Percentiles rank a stretch among this genome's conserved stretches.
Conservation (phyloP, 2,329 filamentous ascomycete species). For the Blastomyces percursus region DNA sequence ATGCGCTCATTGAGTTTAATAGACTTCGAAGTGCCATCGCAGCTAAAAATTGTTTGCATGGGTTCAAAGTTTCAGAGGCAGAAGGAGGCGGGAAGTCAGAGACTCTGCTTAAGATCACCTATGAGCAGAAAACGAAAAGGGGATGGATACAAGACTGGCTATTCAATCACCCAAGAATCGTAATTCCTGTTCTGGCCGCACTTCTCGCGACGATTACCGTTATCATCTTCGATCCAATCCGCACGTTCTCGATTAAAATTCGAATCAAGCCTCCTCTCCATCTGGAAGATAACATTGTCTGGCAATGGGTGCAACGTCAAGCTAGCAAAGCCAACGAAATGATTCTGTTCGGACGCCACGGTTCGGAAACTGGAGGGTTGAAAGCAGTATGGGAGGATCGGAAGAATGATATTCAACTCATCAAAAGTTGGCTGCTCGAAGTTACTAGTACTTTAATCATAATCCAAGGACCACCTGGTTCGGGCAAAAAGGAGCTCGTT, state of each 20-base stretch:
- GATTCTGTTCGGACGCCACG: conserved; percentile 31
- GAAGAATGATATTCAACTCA: conserved; percentile 66
- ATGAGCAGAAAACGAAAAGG: conserved; percentile 65
- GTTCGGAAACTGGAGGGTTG: conserved; percentile 55
- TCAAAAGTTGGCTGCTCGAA: conserved; percentile 78
- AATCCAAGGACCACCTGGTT: conserved; percentile 81
- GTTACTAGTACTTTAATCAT: conserved; percentile 87
- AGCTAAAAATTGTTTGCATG: conserved; percentile 87
- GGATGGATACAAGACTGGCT: conserved; percentile 84
- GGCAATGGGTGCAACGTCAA: conserved; percentile 71
- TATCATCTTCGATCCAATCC: conserved; percentile 83
- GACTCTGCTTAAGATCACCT: conserved; percentile 70
- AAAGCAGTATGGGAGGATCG: conserved; percentile 81
- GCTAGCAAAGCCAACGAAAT: conserved; percentile 35
- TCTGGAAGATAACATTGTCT: conserved; percentile 59
- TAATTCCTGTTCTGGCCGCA: conserved; percentile 72
- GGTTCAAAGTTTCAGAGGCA: conserved; percentile 57
- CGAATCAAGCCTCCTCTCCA: conserved; percentile 72
- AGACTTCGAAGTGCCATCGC: conserved; percentile 66
- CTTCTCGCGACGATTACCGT: conserved; percentile 74
- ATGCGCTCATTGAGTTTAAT: conserved; percentile 67
- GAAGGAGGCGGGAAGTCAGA: conserved; percentile 63
- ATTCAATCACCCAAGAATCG: conserved; percentile 71
- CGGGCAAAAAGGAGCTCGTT: conserved; percentile 80
- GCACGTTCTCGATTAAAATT: conserved; percentile 81